Conservation (phyloP, 2,329 filamentous ascomycete genomes). For the Pseudogymnoascus sp. region DNA sequence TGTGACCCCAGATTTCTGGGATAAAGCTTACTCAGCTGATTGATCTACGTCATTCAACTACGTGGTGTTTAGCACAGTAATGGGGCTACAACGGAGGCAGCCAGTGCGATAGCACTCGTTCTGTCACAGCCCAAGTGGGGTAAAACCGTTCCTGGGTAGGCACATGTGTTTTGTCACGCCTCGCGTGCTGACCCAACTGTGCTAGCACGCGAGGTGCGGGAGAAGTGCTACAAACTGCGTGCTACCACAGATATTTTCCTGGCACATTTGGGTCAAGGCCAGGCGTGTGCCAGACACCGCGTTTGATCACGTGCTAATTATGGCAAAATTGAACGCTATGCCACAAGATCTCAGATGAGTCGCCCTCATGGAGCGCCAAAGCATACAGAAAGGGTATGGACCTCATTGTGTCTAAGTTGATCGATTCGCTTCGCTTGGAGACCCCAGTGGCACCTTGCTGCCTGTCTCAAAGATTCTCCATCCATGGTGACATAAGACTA, state of each 20-base stretch:
- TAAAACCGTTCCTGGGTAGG: not conserved
- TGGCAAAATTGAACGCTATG: too few relatives aligned
- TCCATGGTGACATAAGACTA: too few relatives aligned
- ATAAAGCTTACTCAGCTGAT: not conserved
- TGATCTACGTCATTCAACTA: not conserved
- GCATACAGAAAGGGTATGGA: too few relatives aligned
- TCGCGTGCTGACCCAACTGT: not conserved
- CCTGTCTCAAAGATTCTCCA: too few relatives aligned
- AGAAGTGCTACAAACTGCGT: not conserved
- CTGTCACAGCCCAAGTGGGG: too few relatives aligned
- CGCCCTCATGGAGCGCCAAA: too few relatives aligned
- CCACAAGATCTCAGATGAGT: too few relatives aligned
- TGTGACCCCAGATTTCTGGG: not conserved
- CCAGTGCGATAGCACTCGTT: not conserved
- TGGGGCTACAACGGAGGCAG: not conserved
- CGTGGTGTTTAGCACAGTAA: not conserved
- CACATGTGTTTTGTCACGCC: not conserved
- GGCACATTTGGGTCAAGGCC: constrained; percentile 24
- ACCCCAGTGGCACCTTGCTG: too few relatives aligned
- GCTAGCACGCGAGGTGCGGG: not conserved
- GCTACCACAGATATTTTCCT: too few relatives aligned
- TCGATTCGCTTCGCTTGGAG: too few relatives aligned
- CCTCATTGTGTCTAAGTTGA: too few relatives aligned
- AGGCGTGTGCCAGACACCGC: not conserved
- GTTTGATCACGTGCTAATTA: too few relatives aligned